phyloP scores from a whole-genome alignment of 1,139 yeast genomes.

The Candida sojae region DNA sequence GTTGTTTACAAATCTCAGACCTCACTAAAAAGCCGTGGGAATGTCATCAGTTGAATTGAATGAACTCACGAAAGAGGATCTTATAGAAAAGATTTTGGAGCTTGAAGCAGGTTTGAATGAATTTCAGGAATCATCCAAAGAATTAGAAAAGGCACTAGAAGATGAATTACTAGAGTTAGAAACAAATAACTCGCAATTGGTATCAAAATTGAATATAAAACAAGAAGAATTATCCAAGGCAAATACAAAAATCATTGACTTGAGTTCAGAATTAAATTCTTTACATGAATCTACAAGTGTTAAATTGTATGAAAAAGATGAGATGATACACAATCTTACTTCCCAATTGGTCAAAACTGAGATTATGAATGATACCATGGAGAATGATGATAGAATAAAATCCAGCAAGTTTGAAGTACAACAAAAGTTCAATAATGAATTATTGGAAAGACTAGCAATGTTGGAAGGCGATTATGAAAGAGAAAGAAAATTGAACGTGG shows the following conservation, averaged over 20 bases:
- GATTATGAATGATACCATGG: constrained; percentile 44
- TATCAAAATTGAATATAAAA: constrained; percentile 6
- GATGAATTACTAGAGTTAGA: constrained; percentile 42
- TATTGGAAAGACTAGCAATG: constrained; percentile 43
- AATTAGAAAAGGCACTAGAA: constrained; percentile 46
- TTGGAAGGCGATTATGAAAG: constrained; percentile 43
- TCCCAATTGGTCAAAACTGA: constrained; percentile 41
- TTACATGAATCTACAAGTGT: constrained; percentile 21
- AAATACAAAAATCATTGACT: constrained; percentile 15
- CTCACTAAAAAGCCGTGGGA: constrained; percentile 5
- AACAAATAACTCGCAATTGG: constrained; percentile 16
- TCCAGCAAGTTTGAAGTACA: constrained; percentile 34
- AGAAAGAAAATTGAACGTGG: constrained; percentile 31
- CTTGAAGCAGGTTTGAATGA: constrained; percentile 39
- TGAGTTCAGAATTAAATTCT: constrained; percentile 24
- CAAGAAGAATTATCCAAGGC: constrained; percentile 14
- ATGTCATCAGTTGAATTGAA: constrained; percentile 5
- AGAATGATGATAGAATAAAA: constrained; percentile 38
- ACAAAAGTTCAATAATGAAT: constrained; percentile 40
- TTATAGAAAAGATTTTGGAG: constrained; percentile 32
- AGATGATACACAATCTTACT: constrained; percentile 24
- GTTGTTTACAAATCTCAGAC: not conserved
- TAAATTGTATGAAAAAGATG: constrained; percentile 22
- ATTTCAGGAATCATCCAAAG: constrained; percentile 46
- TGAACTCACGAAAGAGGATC: constrained; percentile 25